Evolutionary conservation across 495 filamentous ascomycete genomes (phyloP), one percentile per base, ranked within the genome.

Genomic region (Penicillium soppii): DNA sequence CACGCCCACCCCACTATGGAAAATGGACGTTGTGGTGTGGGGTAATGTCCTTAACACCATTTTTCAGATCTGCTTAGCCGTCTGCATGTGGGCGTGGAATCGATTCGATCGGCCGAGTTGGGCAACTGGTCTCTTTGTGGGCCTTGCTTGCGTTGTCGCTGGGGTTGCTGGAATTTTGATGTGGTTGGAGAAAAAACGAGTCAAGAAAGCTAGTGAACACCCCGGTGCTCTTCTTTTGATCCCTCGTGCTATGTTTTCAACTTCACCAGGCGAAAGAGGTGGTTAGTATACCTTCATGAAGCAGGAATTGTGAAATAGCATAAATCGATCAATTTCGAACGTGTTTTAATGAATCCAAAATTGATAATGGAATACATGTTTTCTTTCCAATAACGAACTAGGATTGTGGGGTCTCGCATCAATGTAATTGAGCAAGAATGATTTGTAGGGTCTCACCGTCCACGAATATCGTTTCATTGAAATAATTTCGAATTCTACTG

Each of bases 21-120:
- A 89, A 68, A 66, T 92, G 57, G 88, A 92, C 48, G 87, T 90
- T 46, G 82, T 89, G 4, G 78, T 94, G 41, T 91, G 85, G 85
- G 69, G 75, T 37, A 89, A 88, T 62, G 75, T 89, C 7, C 66
- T 72, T 62, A 94, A 95, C 62, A 92, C 88, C 0, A 81, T 92
- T 56, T 76, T 91, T 9, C 90, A 94, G 63, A 70, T 63, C 25
- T 77, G 76, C 3, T 73, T 95, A 2, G 87, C 83, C 15, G 80
- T 76, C 4, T 86, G 88, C 65, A 94, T 94, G 90, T 94, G 88
- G 87, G 84, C 78, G 1, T 71, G 83, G 63, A 88, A 90, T 58
- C 71, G 90, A 16, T 83, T 80, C 62, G 67, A 83, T 12, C 74
- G 90, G 22, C 89, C 90, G 2, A 74, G 75, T 15, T 92, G 88